Evolutionary conservation across 306 rosid species (phyloP).

Genomic region (Acmispon strigosus): DNA sequence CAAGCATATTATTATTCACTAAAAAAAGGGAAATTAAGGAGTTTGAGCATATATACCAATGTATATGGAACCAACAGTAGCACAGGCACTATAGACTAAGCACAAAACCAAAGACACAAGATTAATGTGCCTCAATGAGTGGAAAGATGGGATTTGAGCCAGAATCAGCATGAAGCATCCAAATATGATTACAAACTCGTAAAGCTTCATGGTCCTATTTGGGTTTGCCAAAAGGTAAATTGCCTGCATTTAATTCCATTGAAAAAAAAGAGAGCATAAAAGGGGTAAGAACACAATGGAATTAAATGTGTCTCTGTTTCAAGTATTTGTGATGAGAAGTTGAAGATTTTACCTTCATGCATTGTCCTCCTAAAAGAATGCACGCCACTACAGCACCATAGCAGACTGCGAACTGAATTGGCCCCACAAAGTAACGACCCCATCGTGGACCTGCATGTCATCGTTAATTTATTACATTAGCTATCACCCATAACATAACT

Average conservation of each 20-base stretch:
- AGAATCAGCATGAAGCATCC: conserved; percentile 71
- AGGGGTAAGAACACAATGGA: neutral
- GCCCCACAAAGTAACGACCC: conserved; percentile 69
- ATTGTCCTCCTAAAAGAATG: conserved; percentile 67
- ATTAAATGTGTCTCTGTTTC: no score
- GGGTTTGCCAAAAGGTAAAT: conserved; percentile 50
- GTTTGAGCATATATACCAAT: conserved; percentile 36
- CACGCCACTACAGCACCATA: conserved; percentile 62
- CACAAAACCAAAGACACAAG: conserved; percentile 46
- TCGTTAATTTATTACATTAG: no score
- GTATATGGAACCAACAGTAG: conserved; percentile 54
- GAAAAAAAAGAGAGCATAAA: neutral
- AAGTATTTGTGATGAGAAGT: neutral
- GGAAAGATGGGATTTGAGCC: conserved; percentile 79
- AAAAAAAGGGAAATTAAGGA: neutral
- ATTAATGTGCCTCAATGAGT: conserved; percentile 71
- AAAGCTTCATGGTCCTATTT: conserved; percentile 54
- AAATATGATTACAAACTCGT: conserved; percentile 56
- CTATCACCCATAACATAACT: no score
- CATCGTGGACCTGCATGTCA: conserved; percentile 69
- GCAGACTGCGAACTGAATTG: conserved; percentile 62
- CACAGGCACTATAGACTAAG: conserved; percentile 56
- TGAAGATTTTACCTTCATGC: conserved; percentile 55
- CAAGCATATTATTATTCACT: neutral
- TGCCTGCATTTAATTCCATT: conserved; percentile 33